Conservation (phyloP, 2,329 filamentous ascomycete species). For the Aspergillus jensenii region DNA sequence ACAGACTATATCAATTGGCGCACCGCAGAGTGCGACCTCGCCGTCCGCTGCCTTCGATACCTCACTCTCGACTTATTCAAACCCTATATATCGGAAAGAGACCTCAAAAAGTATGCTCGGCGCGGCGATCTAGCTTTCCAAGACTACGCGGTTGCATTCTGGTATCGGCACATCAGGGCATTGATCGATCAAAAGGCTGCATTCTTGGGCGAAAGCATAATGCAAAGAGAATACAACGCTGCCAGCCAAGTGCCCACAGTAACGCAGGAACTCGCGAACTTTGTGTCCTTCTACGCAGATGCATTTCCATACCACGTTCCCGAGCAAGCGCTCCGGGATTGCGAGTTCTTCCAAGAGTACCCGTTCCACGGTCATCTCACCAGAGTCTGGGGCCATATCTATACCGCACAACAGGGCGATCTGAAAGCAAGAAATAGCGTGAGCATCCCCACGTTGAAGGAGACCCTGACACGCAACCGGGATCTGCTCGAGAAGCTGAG, state of each 20-base stretch:
- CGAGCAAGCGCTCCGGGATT: background rate
- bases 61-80: conserved; percentile 8
- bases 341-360: conserved; percentile 1
- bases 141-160: conserved; percentile 2
- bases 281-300: background rate
- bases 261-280: background rate
- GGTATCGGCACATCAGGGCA: conserved; percentile 3
- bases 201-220: background rate
- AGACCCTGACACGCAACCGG: background rate
- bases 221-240: background rate
- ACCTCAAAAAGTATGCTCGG: background rate
- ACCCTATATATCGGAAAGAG: background rate
- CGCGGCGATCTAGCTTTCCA: conserved; percentile 4
- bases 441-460: background rate
- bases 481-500: background rate
- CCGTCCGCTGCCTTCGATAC: conserved; percentile 10
- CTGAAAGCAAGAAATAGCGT: background rate
- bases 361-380: conserved; percentile 1
- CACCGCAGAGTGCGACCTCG: conserved; percentile 7
- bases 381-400: conserved; percentile 7
- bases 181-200: background rate
- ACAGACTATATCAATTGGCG: background rate
- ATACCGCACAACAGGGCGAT: background rate
- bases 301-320: background rate
- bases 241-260: background rate